Evolutionary conservation across 352 stramenopile species (phyloP).

Genomic region (Lagenidium sp.): DNA sequence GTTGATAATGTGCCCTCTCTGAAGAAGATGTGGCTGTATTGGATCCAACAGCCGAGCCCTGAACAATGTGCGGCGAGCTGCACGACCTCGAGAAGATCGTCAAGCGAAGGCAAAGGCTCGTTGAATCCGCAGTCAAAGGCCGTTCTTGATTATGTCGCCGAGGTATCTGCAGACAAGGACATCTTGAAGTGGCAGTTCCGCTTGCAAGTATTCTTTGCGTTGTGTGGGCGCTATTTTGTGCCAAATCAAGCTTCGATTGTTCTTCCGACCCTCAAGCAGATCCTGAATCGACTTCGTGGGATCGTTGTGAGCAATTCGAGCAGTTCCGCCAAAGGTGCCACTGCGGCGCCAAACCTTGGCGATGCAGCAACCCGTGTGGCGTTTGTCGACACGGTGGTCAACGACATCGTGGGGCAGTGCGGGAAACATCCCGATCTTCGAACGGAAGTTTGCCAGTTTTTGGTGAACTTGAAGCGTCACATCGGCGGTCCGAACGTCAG

Average conservation of each 20-base stretch:
- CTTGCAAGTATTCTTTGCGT: slow-evolving; percentile 34
- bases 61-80: slow-evolving; percentile 1
- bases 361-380: slow-evolving; percentile 15
- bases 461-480: slow-evolving; percentile 51
- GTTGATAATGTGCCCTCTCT: slow-evolving; percentile 27
- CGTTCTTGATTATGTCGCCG: slow-evolving; percentile 39
- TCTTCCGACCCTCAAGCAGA: slow-evolving; percentile 39
- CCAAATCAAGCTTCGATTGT: slow-evolving; percentile 25
- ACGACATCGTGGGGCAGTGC: slow-evolving; percentile 35
- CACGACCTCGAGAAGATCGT: neutral
- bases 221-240: slow-evolving; percentile 34
- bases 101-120: neutral
- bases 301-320: slow-evolving; percentile 8
- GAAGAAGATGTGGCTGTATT: slow-evolving; percentile 41
- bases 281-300: slow-evolving; percentile 42
- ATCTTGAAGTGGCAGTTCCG: slow-evolving; percentile 42
- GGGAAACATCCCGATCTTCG: slow-evolving; percentile 39
- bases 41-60: slow-evolving; percentile 20
- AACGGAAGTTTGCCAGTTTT: slow-evolving; percentile 51
- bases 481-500: slow-evolving; percentile 8
- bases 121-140: slow-evolving; percentile 16
- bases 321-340: slow-evolving; percentile 1
- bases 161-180: slow-evolving; percentile 35
- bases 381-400: slow-evolving; percentile 35
- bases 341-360: neutral